Base-by-base conservation (phyloP, 148 eudicot species). In the Persicaria maculosa region DNA sequence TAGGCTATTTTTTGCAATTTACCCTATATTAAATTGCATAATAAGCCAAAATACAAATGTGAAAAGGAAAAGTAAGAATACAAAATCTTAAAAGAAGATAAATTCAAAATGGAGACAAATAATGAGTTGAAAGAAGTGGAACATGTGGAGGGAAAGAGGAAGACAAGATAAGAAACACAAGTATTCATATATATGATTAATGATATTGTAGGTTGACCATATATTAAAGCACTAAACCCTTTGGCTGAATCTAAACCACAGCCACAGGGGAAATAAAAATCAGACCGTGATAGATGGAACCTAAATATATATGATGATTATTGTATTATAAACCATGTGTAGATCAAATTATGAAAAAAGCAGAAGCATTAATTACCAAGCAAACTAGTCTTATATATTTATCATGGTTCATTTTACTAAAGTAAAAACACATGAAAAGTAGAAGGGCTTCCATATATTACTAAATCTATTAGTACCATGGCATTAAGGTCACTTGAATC, bases 191-290 rank as follows among this genome's bases (percentile, higher is more conserved):
- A 65, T 65, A 36, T 5, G 19, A 11, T 11, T 46, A 65, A 65
- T 65, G 70, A 65, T 65, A 65, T 65, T 65, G 70, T n/a, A n/a
- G n/a, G n/a, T 31, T 65, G 70, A 65, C 70, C 70, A 65, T n/a
- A n/a, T n/a, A n/a, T 12, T 15, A 65, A 36, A 65, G 70, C 70
- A 40, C 19, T 65, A 7, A 3, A 62, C 25, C 25, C 68, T 62
- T 6, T 62, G 68, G 6, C 44, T 31, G 68, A 62, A 16, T 62
- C 12, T 62, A 62, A 62, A 25, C 68, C 68, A 62, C 62, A 57
- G 62, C 68, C 68, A 62, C 62, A 57, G 62, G 62, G 4, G 20
- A 20, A 52, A 52, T n/a, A 7, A n/a, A 62, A 62, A 36, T 62
- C 12, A 12, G 68, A 20, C 6, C 7, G 40, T 22, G 5, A 22